These are phyloP conservation scores for Melaleuca alternifolia DNA, from an alignment of 345 rosid genomes.

Conservation along the genomic window DNA sequence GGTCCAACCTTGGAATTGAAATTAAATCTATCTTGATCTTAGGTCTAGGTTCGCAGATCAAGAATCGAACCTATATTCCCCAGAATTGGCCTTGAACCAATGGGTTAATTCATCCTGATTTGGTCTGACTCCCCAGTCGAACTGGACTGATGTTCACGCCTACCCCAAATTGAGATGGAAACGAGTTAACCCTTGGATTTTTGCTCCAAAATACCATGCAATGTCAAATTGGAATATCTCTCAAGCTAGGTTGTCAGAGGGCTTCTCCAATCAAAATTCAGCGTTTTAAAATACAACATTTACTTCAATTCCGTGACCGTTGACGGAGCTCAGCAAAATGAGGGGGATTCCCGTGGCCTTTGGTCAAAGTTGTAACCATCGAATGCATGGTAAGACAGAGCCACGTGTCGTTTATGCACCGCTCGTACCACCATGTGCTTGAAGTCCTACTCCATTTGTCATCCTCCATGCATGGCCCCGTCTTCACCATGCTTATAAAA, in stretches of 20 bases:
- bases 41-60: no score
- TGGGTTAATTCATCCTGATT: no score
- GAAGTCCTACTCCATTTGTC: neutral
- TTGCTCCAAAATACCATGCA: no score
- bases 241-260: neutral
- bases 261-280: neutral
- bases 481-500: neutral
- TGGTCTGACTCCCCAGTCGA: no score
- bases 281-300: neutral
- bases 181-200: no score
- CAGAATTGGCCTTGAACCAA: no score
- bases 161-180: no score
- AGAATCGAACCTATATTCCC: no score
- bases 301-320: neutral
- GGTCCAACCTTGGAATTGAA: no score
- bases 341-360: neutral
- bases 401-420: neutral
- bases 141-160: no score
- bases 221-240: neutral
- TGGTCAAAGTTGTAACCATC: neutral
- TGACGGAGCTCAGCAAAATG: neutral
- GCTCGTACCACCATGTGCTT: neutral
- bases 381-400: neutral
- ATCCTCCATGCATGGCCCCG: neutral
- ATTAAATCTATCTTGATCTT: no score